Percentiles rank a stretch among this genome's conserved stretches.
Evolutionary conservation across 228 moss, liverwort and hornwort genomes (phyloP).

Genomic region (Sphagnum magellanicum): DNA sequence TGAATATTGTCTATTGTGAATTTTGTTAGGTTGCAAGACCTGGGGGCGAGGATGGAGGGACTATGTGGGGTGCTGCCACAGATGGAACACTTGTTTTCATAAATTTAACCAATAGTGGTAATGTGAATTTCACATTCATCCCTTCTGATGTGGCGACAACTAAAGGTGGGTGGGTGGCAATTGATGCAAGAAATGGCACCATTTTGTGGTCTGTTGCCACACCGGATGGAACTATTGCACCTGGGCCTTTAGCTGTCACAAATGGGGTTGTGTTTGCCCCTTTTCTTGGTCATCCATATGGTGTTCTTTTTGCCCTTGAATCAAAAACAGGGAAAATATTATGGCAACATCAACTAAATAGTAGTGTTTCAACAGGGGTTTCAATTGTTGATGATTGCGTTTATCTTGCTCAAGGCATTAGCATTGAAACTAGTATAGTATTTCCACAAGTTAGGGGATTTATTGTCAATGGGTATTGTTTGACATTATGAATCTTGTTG

Average conservation of each 20-base stretch:
- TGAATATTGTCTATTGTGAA: too few relatives aligned
- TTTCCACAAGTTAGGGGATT: too few relatives aligned
- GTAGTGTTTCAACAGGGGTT: too few relatives aligned
- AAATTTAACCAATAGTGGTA: neutral
- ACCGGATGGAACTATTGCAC: neutral
- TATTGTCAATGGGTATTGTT: too few relatives aligned
- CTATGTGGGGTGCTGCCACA: neutral
- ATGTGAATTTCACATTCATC: neutral
- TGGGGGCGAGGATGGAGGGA: neutral
- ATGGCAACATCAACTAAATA: too few relatives aligned
- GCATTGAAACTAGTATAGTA: too few relatives aligned
- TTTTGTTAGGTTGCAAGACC: neutral
- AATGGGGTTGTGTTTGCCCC: neutral
- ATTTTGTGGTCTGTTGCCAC: neutral
- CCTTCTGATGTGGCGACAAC: neutral
- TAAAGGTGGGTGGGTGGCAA: neutral
- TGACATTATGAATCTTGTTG: too few relatives aligned
- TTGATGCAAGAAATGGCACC: neutral
- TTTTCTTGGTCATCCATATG: too few relatives aligned
- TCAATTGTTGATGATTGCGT: too few relatives aligned
- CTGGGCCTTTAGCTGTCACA: neutral
- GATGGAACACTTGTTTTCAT: neutral
- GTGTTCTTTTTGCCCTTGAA: too few relatives aligned
- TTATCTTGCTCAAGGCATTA: too few relatives aligned
- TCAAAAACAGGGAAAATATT: too few relatives aligned